Evolutionary conservation across 106 monocot species (phyloP).

Genomic region (Platanthera guangdongensis): DNA sequence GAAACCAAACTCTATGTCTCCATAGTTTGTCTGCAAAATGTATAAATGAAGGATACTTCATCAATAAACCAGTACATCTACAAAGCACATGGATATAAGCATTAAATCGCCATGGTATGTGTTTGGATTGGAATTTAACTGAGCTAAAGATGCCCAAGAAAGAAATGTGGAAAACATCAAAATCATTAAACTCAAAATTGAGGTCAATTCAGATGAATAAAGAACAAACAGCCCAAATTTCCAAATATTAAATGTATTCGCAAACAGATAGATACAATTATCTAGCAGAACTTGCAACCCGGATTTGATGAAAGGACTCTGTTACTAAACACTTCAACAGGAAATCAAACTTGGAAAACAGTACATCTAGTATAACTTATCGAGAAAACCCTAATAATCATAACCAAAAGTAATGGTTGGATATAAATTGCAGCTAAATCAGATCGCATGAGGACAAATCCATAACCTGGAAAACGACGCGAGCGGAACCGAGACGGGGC

Average conservation of each 20-base stretch:
- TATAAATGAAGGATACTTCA: background rate
- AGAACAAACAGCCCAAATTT: background rate
- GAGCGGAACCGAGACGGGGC: slow-evolving; percentile 67
- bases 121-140: background rate
- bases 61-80: background rate
- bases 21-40: slow-evolving; percentile 64
- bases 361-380: background rate
- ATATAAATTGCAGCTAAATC: background rate
- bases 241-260: background rate
- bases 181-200: background rate
- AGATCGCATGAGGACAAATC: background rate
- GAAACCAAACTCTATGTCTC: slow-evolving; percentile 96
- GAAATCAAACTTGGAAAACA: background rate
- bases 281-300: background rate
- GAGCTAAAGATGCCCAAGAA: background rate
- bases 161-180: background rate
- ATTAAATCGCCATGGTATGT: background rate
- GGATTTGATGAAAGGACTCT: background rate
- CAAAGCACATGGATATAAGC: background rate
- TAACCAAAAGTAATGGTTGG: background rate
- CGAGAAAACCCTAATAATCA: background rate
- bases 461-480: slow-evolving; percentile 84
- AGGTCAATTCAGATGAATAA: background rate
- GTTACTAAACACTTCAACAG: background rate
- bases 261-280: background rate